Evolutionary conservation across 352 stramenopile genomes (phyloP).

Genomic region (Phytophthora uliginosa): DNA sequence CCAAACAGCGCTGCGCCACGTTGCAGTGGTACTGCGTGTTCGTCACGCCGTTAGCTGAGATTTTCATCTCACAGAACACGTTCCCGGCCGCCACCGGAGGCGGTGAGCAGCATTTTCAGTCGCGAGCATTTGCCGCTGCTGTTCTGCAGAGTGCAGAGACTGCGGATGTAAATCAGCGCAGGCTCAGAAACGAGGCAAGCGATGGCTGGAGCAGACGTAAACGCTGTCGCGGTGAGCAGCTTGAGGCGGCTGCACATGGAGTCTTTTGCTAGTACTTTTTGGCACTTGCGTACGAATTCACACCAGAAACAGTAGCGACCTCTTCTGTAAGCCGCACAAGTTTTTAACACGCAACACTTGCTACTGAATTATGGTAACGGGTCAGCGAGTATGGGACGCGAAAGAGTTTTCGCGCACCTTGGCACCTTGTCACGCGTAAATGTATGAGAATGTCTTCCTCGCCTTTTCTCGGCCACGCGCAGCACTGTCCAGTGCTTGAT

Average conservation of each 20-base stretch:
- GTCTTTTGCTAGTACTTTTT: too few species aligned
- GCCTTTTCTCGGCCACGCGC: conserved; percentile 22
- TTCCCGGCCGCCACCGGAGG: not conserved
- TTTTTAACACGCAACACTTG: not conserved
- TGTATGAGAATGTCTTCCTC: conserved; percentile 11
- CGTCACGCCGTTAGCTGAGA: conserved; percentile 23
- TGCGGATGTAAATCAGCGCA: conserved; percentile 36
- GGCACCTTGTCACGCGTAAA: not conserved
- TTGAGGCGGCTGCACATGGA: not conserved
- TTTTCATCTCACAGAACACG: conserved; percentile 12
- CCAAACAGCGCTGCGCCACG: conserved; percentile 20
- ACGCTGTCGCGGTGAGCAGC: conserved; percentile 12
- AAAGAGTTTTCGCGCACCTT: conserved; percentile 16
- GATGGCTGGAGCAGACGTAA: conserved; percentile 42
- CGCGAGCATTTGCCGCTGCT: not conserved
- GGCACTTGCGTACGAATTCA: too few species aligned
- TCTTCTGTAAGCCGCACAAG: not conserved
- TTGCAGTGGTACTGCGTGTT: conserved; percentile 28
- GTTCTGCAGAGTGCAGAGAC: conserved; percentile 7
- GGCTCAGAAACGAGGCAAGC: conserved; percentile 33
- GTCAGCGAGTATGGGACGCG: conserved; percentile 27
- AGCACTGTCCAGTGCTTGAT: conserved; percentile 18
- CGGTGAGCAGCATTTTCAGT: conserved; percentile 30
- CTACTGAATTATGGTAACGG: too few species aligned
- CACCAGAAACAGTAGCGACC: not conserved